Conservation (phyloP, 768 basidiomycete species). For the Lactarius pseudohatsudake region DNA sequence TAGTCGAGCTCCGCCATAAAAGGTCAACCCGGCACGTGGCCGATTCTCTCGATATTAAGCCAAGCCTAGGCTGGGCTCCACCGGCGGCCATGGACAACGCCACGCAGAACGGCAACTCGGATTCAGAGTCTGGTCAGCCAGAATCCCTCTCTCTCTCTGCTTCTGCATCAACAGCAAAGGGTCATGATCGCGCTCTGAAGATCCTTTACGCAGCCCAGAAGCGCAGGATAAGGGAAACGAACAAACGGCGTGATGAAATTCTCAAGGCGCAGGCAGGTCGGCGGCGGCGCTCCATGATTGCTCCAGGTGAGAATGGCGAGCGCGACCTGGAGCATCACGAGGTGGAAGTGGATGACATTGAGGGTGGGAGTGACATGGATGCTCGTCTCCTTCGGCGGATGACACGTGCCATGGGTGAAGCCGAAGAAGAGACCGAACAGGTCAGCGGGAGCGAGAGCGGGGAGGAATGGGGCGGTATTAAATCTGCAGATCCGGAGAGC, state of each 20-base stretch:
- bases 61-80: constrained; percentile 8
- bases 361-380: constrained; percentile 15
- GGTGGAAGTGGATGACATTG: constrained; percentile 12
- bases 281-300: constrained; percentile 5
- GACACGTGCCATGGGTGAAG: constrained; percentile 30
- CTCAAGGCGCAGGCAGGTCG: constrained; percentile 27
- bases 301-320: constrained; percentile 15
- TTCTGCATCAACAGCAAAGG: constrained; percentile 24
- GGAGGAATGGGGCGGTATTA: constrained; percentile 23
- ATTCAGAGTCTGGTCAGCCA: constrained; percentile 26
- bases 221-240: constrained; percentile 22
- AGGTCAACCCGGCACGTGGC: constrained; percentile 18
- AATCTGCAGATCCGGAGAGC: not conserved
- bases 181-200: constrained; percentile 15
- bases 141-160: constrained; percentile 25
- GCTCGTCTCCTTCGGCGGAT: constrained; percentile 19
- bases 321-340: constrained; percentile 11
- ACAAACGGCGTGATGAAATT: constrained; percentile 23
- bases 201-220: constrained; percentile 18
- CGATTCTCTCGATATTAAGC: constrained; percentile 17
- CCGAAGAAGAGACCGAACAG: constrained; percentile 20
- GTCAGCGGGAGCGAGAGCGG: constrained; percentile 11
- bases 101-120: constrained; percentile 11
- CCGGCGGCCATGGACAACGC: not conserved
- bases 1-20: constrained; percentile 3